Percentiles rank a stretch among this genome's conserved stretches.
phyloP scores from a whole-genome alignment of 192 early-diverging fungal genomes.

The Gaertneriomyces semiglobifer region DNA sequence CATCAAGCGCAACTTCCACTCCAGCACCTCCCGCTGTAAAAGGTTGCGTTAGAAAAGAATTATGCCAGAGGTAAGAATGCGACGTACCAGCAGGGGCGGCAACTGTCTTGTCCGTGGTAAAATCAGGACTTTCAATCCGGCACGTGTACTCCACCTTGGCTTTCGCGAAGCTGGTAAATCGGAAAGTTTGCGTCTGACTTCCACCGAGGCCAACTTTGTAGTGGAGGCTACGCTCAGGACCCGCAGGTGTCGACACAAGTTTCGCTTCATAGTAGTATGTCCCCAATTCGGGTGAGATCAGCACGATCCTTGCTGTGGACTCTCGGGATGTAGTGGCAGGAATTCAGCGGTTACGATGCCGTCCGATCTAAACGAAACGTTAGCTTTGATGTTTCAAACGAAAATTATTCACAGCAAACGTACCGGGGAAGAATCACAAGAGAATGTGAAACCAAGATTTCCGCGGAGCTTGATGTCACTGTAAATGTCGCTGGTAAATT shows the following conservation, averaged over 20 bases:
- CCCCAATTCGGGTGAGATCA: conserved; percentile 50
- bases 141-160: conserved; percentile 54
- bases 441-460: conserved; percentile 49
- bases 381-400: neutral
- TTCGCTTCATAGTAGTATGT: conserved; percentile 54
- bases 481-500: conserved; percentile 44
- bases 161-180: conserved; percentile 55
- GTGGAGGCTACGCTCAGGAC: conserved; percentile 51
- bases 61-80: neutral
- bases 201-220: conserved; percentile 57
- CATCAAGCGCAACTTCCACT: conserved; percentile 51
- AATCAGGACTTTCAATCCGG: conserved; percentile 53
- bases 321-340: conserved; percentile 53
- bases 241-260: conserved; percentile 37
- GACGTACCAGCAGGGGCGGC: conserved; percentile 48
- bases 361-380: conserved; percentile 40
- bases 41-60: neutral
- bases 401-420: neutral
- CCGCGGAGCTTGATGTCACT: conserved; percentile 41
- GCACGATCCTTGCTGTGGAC: conserved; percentile 34
- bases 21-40: conserved; percentile 41
- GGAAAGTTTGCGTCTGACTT: conserved; percentile 52
- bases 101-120: conserved; percentile 53
- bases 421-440: conserved; percentile 53
- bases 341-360: conserved; percentile 43